Conservation (phyloP, 1,284 basidiomycete species). For the Fistulina hepatica region DNA sequence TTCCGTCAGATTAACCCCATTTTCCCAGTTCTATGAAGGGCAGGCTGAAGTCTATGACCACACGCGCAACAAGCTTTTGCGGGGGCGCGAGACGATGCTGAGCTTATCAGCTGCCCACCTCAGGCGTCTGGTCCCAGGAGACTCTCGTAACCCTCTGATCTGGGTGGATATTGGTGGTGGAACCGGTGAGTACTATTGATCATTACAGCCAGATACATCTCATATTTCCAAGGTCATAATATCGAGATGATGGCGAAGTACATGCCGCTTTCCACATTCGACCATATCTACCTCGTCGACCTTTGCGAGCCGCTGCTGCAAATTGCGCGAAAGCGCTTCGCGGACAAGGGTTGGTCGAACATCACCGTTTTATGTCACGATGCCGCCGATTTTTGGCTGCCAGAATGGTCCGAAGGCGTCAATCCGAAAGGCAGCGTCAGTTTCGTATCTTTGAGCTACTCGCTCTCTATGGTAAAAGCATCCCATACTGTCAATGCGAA, state of each 20-base stretch:
- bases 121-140: conserved; percentile 31
- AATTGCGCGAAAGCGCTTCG: conserved; percentile 61
- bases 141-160: conserved; percentile 42
- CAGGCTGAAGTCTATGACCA: conserved; percentile 65
- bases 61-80: conserved; percentile 48
- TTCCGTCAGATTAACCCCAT: background rate
- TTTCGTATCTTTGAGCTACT: conserved; percentile 63
- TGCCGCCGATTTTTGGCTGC: conserved; percentile 59
- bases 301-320: conserved; percentile 68
- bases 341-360: conserved; percentile 62
- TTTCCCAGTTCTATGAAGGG: conserved; percentile 44
- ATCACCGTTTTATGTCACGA: conserved; percentile 70
- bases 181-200: conserved; percentile 36
- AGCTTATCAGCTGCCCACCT: conserved; percentile 61
- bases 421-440: conserved; percentile 47
- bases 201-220: background rate
- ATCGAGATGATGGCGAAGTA: conserved; percentile 74
- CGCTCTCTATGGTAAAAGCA: conserved; percentile 52
- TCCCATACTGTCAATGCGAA: background rate
- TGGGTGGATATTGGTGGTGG: conserved; percentile 83
- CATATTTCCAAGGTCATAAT: conserved; percentile 47
- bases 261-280: conserved; percentile 53
- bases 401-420: conserved; percentile 41
- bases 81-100: conserved; percentile 65
- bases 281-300: conserved; percentile 68